phyloP scores from a whole-genome alignment of 1,284 basidiomycete species.

The Ustilago tritici region DNA sequence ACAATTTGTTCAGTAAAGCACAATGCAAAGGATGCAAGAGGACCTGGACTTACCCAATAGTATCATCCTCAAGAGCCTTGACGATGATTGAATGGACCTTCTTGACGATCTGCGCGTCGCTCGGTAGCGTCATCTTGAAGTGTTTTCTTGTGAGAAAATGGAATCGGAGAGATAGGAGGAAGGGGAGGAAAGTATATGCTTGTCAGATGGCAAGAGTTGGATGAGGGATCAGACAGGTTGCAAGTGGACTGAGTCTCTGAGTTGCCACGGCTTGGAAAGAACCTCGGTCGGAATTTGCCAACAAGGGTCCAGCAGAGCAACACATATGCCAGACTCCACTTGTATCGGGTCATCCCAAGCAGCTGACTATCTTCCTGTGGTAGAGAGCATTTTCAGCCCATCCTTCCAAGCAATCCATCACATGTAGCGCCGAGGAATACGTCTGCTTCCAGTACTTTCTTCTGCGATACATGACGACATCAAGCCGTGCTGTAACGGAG shows the following conservation, averaged over 20 bases:
- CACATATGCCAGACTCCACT: slow-evolving; percentile 1
- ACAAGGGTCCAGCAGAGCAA: slow-evolving; percentile 35
- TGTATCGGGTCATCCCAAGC: not conserved
- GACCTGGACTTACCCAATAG: slow-evolving; percentile 18
- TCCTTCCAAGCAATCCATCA: not conserved
- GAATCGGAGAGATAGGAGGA: slow-evolving; percentile 1
- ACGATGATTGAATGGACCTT: slow-evolving; percentile 25
- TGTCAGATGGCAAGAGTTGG: not conserved
- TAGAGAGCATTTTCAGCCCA: not conserved
- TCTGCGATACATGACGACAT: not conserved
- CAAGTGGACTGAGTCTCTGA: not conserved
- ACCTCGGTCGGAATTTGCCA: slow-evolving; percentile 15
- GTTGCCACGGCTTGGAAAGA: not conserved
- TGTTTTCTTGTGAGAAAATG: not conserved
- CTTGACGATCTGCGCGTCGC: slow-evolving; percentile 24
- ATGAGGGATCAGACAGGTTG: not conserved
- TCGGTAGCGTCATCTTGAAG: slow-evolving; percentile 26
- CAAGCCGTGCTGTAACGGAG: not conserved
- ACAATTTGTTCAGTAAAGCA: not conserved
- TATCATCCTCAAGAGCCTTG: slow-evolving; percentile 18
- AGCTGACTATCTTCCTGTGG: not conserved
- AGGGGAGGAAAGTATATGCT: slow-evolving; percentile 1
- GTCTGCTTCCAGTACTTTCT: not conserved
- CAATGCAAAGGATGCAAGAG: not conserved
- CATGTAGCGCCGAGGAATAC: not conserved